Evolutionary conservation across 23 red algal species (phyloP).

Genomic region (Cyanidium caldarium): DNA sequence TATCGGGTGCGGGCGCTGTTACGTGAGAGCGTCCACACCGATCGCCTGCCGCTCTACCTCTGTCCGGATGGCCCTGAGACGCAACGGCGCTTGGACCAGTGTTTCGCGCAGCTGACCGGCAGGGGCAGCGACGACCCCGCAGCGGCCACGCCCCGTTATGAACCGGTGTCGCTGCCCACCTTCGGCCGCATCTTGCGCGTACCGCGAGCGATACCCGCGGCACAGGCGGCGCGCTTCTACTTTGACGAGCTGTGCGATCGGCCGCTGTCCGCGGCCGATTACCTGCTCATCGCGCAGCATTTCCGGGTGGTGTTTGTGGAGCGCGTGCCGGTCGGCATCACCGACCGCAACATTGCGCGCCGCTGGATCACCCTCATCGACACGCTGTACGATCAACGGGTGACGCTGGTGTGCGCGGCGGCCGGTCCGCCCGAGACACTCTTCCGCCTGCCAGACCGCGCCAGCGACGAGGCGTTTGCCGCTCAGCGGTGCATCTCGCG

Average conservation of each 20-base stretch:
- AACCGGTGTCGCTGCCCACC: background rate
- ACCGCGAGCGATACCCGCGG: background rate
- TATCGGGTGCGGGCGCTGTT: slow-evolving; percentile 29
- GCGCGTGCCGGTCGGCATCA: slow-evolving; percentile 35
- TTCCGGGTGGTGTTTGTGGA: slow-evolving; percentile 50
- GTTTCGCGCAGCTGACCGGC: background rate
- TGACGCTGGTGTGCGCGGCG: slow-evolving; percentile 23
- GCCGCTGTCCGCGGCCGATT: slow-evolving; percentile 64
- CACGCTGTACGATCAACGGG: slow-evolving; percentile 60
- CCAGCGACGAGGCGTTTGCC: slow-evolving; percentile 33
- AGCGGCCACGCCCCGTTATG: background rate
- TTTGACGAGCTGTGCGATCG: slow-evolving; percentile 67
- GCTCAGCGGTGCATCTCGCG: slow-evolving; percentile 24
- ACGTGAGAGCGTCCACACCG: background rate
- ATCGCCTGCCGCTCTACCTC: background rate
- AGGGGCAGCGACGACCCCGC: background rate
- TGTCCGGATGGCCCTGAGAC: background rate
- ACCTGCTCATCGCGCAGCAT: slow-evolving; percentile 36
- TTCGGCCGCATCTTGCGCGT: background rate
- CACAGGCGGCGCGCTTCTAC: slow-evolving; percentile 25
- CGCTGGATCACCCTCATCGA: slow-evolving; percentile 85
- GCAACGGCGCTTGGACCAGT: background rate
- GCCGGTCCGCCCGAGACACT: background rate
- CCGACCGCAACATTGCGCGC: slow-evolving; percentile 68
- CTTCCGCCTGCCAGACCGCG: background rate